A percentile compares a stretch with the other conserved stretches of the same genome.
phyloP scores from a whole-genome alignment of 208 protist species.

The Angomonas ambiguus region DNA sequence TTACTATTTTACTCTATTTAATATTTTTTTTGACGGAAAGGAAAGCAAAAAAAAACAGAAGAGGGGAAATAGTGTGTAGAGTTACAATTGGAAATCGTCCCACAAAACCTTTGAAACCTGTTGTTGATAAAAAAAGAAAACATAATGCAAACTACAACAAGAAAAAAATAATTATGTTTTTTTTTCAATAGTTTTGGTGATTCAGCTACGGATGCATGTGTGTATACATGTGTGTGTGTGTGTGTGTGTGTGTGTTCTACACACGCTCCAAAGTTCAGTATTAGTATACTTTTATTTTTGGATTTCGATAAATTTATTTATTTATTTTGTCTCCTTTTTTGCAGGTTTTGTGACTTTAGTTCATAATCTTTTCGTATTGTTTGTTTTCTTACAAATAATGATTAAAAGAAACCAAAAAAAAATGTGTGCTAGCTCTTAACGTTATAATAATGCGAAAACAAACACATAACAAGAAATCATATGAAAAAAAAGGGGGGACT shows the following conservation, averaged over 20 bases:
- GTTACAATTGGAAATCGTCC: too few relatives aligned
- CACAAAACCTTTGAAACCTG: too few relatives aligned
- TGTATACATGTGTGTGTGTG: too few relatives aligned
- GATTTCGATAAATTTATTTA: constrained; percentile 1
- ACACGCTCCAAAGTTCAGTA: not conserved
- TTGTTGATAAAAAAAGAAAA: too few relatives aligned
- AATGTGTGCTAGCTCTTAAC: not conserved
- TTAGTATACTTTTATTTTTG: not conserved
- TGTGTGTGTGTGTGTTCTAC: not conserved
- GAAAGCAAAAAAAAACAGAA: not conserved
- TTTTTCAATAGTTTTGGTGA: too few relatives aligned
- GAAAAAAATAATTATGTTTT: too few relatives aligned
- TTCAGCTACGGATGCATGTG: too few relatives aligned
- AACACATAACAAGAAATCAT: too few relatives aligned
- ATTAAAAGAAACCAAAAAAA: not conserved
- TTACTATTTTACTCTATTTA: not conserved
- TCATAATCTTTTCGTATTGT: not conserved
- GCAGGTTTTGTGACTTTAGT: not conserved
- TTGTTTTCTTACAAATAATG: not conserved
- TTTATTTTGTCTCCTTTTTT: not conserved
- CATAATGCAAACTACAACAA: too few relatives aligned
- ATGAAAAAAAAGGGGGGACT: constrained; percentile 10
- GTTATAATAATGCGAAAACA: not conserved
- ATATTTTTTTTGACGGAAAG: not conserved
- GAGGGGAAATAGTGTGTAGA: constrained; percentile 10